Evolutionary conservation across 2,329 filamentous ascomycete species (phyloP).

Genomic region (Xylariaceae sp.): DNA sequence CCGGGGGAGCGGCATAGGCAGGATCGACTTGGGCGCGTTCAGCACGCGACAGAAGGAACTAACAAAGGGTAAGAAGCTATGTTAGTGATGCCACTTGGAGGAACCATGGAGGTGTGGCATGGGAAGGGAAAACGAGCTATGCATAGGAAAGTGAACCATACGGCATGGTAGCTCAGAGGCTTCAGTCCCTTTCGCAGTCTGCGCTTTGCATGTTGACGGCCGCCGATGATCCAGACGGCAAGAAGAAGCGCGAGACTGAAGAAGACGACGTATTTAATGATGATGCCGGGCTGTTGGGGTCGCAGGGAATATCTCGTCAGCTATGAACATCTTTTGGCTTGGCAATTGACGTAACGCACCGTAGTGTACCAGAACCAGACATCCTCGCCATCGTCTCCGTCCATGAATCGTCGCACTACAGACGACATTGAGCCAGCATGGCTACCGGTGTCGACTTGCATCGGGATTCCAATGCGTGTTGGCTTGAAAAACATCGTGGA

Average conservation of each 20-base stretch:
- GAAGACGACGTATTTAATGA: constrained; percentile 68
- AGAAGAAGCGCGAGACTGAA: constrained; percentile 54
- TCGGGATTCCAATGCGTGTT: constrained; percentile 9
- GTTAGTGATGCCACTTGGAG: not conserved
- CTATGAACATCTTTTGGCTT: not conserved
- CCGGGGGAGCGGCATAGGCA: constrained; percentile 41
- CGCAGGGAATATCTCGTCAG: not conserved
- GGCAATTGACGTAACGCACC: constrained; percentile 16
- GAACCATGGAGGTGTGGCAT: not conserved
- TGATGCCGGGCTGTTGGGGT: constrained; percentile 49
- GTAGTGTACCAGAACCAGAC: constrained; percentile 32
- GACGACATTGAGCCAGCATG: not conserved
- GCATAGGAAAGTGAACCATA: constrained; percentile 35
- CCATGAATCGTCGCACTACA: constrained; percentile 20
- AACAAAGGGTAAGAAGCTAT: not conserved
- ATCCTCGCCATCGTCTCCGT: constrained; percentile 19
- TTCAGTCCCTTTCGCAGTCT: constrained; percentile 60
- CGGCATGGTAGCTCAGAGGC: constrained; percentile 65
- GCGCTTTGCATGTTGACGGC: constrained; percentile 64
- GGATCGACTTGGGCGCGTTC: constrained; percentile 45
- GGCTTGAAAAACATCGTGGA: constrained; percentile 1
- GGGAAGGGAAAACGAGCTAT: not conserved
- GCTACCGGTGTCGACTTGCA: not conserved
- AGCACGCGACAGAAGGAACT: constrained; percentile 50
- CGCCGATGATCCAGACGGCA: constrained; percentile 58